phyloP scores from a whole-genome alignment of 352 stramenopile species.

The Pythium aristosporum region DNA sequence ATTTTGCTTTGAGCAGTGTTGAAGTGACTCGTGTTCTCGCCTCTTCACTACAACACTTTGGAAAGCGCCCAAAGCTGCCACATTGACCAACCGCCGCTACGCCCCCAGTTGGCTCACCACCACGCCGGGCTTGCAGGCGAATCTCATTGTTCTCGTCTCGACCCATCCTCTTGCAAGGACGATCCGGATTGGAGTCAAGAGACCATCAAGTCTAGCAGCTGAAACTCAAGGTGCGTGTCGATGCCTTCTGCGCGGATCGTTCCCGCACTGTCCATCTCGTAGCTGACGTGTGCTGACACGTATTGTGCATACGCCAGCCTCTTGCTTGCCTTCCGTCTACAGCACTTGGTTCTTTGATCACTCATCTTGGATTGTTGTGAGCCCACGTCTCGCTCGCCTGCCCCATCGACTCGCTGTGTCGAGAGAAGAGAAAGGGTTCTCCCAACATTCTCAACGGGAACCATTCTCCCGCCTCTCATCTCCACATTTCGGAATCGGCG shows the following conservation, averaged over 20 bases:
- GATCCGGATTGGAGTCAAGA: neutral
- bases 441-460: neutral
- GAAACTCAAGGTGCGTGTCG: neutral
- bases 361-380: neutral
- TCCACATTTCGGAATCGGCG: neutral
- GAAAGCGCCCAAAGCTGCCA: slow-evolving; percentile 22
- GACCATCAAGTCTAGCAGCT: neutral
- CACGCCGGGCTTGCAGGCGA: neutral
- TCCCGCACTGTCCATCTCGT: neutral
- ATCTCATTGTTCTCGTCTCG: neutral
- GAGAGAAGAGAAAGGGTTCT: neutral
- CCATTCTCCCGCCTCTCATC: neutral
- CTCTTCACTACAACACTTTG: slow-evolving; percentile 15
- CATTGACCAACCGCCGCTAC: neutral
- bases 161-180: neutral
- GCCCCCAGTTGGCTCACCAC: neutral
- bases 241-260: neutral
- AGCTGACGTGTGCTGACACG: slow-evolving; percentile 3
- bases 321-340: neutral
- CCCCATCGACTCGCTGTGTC: neutral
- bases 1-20: slow-evolving; percentile 1
- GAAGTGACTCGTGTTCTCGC: slow-evolving; percentile 11
- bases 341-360: neutral
- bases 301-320: too few relatives aligned
- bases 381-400: neutral